Base-by-base conservation (phyloP, 768 basidiomycete genomes). In the Mrakia frigida region DNA sequence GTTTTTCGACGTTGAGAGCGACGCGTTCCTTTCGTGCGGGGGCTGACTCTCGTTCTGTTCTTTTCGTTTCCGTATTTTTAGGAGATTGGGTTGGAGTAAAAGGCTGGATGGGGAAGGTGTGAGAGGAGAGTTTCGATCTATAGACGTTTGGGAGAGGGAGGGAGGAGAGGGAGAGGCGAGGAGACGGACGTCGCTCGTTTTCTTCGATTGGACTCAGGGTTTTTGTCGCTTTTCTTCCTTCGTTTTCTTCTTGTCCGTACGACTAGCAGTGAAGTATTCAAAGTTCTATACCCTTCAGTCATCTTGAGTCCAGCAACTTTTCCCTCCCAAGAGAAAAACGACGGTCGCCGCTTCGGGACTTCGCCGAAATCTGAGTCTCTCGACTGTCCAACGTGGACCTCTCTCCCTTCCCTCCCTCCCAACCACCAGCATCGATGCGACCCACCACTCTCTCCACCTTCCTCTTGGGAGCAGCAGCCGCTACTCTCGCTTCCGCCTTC, bases 71-170 rank as follows among this genome's bases (percentile, higher is more conserved):
- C 11, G 35, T 4, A 25, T 41, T 28, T 7, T 4, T 59, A 73
- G 72, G 72, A 73, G 41, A 59, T 70, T 33, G 69, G 69, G 14
- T 33, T 70, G 43, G 69, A 52, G 52, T 28, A 50, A 6, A 23
- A 28, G 10, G 11, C 7, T 10, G 31, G 43, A 46, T 6, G 43
- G 13, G 43, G 43, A 46, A 21, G 23, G 3, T 5, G 70, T 10
- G 68, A 70, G 50, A 70, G 18, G 28, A 46, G 41, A 41, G 67
- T 41, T 18, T 33, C 46, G 31, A 28, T 4, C 70, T 50, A 31
- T 50, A 50, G 68, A 43, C n/a, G n/a, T n/a, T n/a, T n/a, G n/a
- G 21, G 46, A 18, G 46, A 21, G 46, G 18, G 46, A 69, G n/a
- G n/a, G 39, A 39, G 68, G n/a, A 69, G 68, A 69, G 21, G 14